Evolutionary conservation across 2,329 filamentous ascomycete genomes (phyloP).

Genomic region (Oidium heveae): DNA sequence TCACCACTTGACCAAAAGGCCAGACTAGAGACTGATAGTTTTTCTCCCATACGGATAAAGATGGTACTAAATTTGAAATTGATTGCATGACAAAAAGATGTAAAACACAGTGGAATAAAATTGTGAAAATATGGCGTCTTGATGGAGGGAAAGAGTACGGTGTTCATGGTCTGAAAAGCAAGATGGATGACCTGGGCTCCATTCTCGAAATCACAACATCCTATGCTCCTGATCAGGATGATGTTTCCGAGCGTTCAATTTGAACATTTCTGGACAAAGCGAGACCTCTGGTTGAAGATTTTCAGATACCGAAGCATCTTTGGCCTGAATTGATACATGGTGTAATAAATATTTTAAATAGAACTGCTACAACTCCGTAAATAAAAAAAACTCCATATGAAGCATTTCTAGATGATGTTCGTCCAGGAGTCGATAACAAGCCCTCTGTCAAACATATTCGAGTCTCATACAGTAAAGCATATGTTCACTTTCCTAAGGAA

Average conservation of each 20-base stretch:
- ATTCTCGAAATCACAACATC: constrained; percentile 1
- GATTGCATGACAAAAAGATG: background rate
- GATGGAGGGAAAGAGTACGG: background rate
- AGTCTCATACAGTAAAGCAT: background rate
- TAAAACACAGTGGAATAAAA: background rate
- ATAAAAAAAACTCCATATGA: background rate
- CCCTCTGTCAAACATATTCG: background rate
- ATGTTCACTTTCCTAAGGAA: background rate
- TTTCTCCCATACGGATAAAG: background rate
- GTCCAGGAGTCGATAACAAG: background rate
- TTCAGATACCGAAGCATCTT: background rate
- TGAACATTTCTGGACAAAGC: background rate
- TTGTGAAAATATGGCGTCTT: background rate
- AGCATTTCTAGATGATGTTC: background rate
- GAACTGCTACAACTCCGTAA: background rate
- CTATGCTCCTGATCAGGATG: background rate
- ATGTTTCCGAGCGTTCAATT: background rate
- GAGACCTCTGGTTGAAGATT: background rate
- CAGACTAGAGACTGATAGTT: background rate
- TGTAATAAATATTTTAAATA: background rate
- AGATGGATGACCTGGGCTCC: background rate
- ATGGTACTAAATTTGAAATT: background rate
- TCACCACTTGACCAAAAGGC: background rate
- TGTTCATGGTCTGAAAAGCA: background rate
- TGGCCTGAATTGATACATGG: background rate